phyloP scores from a whole-genome alignment of 805 yeast genomes.

The Wickerhamomyces tratensis region DNA sequence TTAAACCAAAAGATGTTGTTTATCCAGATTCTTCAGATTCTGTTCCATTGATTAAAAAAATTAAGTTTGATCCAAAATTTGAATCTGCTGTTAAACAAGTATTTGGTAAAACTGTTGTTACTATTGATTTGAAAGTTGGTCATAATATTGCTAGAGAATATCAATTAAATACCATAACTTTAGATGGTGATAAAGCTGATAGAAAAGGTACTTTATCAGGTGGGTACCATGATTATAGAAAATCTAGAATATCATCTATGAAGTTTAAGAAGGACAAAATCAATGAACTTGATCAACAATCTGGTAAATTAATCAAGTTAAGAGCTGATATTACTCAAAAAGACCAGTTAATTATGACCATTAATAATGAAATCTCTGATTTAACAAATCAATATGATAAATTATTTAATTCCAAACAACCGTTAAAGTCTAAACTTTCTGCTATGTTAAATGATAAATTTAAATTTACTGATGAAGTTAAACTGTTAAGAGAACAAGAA shows the following conservation, averaged over 20 bases:
- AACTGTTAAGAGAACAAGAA: constrained; percentile 6
- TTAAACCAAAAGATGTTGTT: constrained; percentile 28
- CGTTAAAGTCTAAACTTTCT: constrained; percentile 31
- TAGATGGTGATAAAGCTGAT: constrained; percentile 88
- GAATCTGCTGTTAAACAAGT: constrained; percentile 67
- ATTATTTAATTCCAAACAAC: constrained; percentile 31
- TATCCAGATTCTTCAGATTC: constrained; percentile 58
- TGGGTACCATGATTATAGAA: constrained; percentile 67
- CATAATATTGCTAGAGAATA: constrained; percentile 51
- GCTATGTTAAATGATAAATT: constrained; percentile 30
- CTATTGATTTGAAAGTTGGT: constrained; percentile 59
- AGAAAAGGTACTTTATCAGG: constrained; percentile 80
- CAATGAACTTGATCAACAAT: constrained; percentile 32
- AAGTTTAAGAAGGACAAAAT: constrained; percentile 45
- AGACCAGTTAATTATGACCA: constrained; percentile 42
- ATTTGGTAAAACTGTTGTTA: constrained; percentile 74
- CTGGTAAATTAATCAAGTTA: constrained; percentile 29
- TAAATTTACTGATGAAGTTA: constrained; percentile 33
- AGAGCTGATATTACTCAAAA: constrained; percentile 27
- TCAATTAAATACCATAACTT: constrained; percentile 68
- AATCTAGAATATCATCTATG: constrained; percentile 63
- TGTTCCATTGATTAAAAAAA: constrained; percentile 70
- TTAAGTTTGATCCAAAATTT: constrained; percentile 49
- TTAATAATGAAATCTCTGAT: constrained; percentile 34
- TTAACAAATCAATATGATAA: constrained; percentile 31